Base-by-base conservation (phyloP, 2,329 filamentous ascomycete species). In the Colletotrichum sp. region DNA sequence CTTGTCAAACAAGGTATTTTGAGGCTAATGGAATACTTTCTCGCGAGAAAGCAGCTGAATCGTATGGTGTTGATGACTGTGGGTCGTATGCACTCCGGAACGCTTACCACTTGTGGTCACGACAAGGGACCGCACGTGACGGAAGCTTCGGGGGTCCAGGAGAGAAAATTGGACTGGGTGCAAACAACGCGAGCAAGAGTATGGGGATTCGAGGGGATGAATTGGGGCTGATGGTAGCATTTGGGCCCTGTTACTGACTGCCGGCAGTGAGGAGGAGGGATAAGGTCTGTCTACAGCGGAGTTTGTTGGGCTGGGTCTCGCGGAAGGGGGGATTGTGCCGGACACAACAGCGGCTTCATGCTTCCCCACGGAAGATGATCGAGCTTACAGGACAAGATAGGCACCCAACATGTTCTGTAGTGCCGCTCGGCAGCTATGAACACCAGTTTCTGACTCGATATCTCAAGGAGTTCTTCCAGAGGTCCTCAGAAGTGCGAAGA, bases 351-450 rank as follows among this genome's bases (percentile, higher is more conserved):
- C 18, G 9, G 3, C 38, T 43, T 43, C 38, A 3, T 43, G 38
- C 38, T 43, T 10, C 26, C 3, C 28, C 21, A 24, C 21, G 21
- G 21, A 24, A 24, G 21, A 24, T 24, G 21, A 24, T 43, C 38
- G 16, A n/a, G 36, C 36, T 38, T 18, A 3, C 16, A 2, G 36
- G 7, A 1, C 7, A 18, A 9, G 3, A 43, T 4, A 18, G 16
- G 36, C 4, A 3, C 16, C 16, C 4, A 1, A 2, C 2, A 9
- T 43, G 0, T 9, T 43, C 16, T n/a, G 16, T 0, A 43, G 36
- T 43, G 21, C 21, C 21, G 21, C 21, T 24, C 21, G 21, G 21
- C 21, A 24, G 21, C 21, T 24, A 24, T 24, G 21, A 24, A 24
- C 21, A 24, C 21, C 21, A 24, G 21, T 24, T 24, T 24, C 21